These are phyloP conservation scores for Glycine soja DNA, from an alignment of 306 rosid genomes.

Conservation along the genomic window DNA sequence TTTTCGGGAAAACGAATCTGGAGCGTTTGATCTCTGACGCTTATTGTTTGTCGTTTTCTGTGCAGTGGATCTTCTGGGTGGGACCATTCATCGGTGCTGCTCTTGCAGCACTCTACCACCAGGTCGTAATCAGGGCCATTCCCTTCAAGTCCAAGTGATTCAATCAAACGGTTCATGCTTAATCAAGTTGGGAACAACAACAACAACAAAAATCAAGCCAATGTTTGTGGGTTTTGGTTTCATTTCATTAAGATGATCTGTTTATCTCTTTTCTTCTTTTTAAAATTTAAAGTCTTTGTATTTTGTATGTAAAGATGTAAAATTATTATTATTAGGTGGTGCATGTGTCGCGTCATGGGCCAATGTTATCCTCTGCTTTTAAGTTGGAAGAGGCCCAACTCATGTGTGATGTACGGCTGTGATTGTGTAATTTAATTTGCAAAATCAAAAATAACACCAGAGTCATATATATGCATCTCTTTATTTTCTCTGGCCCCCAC, in stretches of 20 bases:
- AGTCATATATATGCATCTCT: conserved; percentile 19
- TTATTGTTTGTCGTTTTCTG: neutral
- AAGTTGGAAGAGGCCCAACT: conserved; percentile 48
- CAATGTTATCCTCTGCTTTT: conserved; percentile 48
- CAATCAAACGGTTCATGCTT: conserved; percentile 27
- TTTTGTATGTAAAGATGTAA: conserved; percentile 52
- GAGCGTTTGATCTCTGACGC: neutral
- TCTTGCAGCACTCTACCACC: conserved; percentile 64
- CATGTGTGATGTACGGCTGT: conserved; percentile 51
- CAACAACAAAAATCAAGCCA: neutral
- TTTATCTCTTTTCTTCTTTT: neutral
- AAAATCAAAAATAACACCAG: conserved; percentile 40
- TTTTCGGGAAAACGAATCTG: neutral
- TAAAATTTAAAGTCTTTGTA: conserved; percentile 12
- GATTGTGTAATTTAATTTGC: conserved; percentile 51
- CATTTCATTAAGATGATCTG: conserved; percentile 22
- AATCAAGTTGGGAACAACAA: conserved; percentile 6
- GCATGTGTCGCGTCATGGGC: conserved; percentile 48
- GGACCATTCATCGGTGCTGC: conserved; percentile 67
- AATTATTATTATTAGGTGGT: conserved; percentile 41
- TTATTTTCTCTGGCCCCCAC: neutral
- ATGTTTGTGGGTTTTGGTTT: conserved; percentile 49
- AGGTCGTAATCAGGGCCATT: conserved; percentile 61
- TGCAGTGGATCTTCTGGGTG: conserved; percentile 68
- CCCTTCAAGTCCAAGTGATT: conserved; percentile 62